A percentile compares a stretch with the other conserved stretches of the same genome.
phyloP scores from a whole-genome alignment of 371 early-diverging fungal genomes.

The Syncephalastrum racemosum region DNA sequence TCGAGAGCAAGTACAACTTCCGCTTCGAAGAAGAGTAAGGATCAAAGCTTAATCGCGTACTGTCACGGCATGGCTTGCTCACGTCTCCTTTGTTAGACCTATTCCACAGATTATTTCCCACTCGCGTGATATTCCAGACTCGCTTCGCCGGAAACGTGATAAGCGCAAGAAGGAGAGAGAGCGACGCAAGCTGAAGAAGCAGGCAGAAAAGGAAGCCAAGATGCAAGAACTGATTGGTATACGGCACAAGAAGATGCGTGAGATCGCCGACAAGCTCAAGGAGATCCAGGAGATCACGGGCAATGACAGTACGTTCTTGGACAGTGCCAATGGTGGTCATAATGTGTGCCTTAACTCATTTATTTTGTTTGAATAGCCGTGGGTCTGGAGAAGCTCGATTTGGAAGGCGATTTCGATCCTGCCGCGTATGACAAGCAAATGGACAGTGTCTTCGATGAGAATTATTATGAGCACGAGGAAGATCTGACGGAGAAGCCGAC shows the following conservation, averaged over 20 bases:
- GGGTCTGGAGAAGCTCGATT: conserved; percentile 77
- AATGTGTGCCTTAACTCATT: too few relatives aligned
- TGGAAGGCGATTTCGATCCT: conserved; percentile 92
- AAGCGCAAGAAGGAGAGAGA: conserved; percentile 73
- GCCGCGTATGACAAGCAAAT: conserved; percentile 81
- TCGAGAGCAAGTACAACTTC: conserved; percentile 91
- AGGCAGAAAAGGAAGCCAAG: conserved; percentile 64
- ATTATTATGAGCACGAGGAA: conserved; percentile 57
- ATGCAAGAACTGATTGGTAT: conserved; percentile 84
- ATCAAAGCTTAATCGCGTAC: not conserved
- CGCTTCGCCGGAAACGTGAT: conserved; percentile 71
- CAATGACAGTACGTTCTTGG: conserved; percentile 42
- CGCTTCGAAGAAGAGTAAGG: conserved; percentile 87
- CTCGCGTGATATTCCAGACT: conserved; percentile 76
- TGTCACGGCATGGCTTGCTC: too few relatives aligned
- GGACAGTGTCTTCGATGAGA: conserved; percentile 73
- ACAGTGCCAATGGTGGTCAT: not conserved
- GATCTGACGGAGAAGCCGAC: conserved; percentile 69
- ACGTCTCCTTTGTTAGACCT: too few relatives aligned
- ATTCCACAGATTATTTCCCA: conserved; percentile 61
- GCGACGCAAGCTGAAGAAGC: conserved; percentile 68
- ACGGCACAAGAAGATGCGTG: conserved; percentile 86
- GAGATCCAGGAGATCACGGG: conserved; percentile 89
- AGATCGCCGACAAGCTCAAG: conserved; percentile 73
- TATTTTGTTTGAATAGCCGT: conserved; percentile 32